Base-by-base conservation (phyloP, 1,284 basidiomycete genomes). In the Rhodofomes roseus region DNA sequence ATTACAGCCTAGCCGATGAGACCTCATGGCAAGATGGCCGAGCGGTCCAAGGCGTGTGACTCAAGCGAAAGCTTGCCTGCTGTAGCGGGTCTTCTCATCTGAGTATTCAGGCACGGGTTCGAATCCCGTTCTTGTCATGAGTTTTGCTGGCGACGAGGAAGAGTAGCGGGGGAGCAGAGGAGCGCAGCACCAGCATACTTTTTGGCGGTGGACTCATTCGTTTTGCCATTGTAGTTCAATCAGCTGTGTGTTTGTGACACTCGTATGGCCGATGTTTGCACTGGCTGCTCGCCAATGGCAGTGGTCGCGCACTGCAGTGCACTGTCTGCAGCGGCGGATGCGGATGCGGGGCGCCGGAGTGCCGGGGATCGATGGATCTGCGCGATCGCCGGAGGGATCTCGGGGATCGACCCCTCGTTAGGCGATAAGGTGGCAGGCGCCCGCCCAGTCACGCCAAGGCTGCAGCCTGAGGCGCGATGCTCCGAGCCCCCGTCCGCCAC, bases 81-180 rank as follows among this genome's bases (percentile, higher is more conserved):
- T 56, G 4, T 12, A 63, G 55, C 64, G 61, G 75, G 73, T 75
- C 68, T 73, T 75, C 73, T 73, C 73, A 73, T 73, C 72, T 66
- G 63, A 62, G 70, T 68, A 73, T 67, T 63, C 64, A 65, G 73
- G 74, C 74, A 69, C 69, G 74, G 73, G 74, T 75, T 76, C 74
- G 65, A 75, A 75, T 75, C 74, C 73, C 74, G 69, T 69, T 74
- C 71, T 74, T 73, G 73, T 74, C 74, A 74, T 52, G 11, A 50
- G 66, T 73, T 71, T 54, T 22, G 23, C 50, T 51, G n/a, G n/a
- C n/a, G n/a, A n/a, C n/a, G n/a, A n/a, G n/a, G n/a, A n/a, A n/a
- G n/a, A n/a, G n/a, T n/a, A n/a, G n/a, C n/a, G n/a, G n/a, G n/a
- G n/a, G n/a, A n/a, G n/a, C n/a, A n/a, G n/a, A n/a, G n/a, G n/a